A percentile compares a stretch with the other conserved stretches of the same genome.
Conservation (phyloP, 2,329 filamentous ascomycete genomes). For the Arthrobotrys conoides region DNA sequence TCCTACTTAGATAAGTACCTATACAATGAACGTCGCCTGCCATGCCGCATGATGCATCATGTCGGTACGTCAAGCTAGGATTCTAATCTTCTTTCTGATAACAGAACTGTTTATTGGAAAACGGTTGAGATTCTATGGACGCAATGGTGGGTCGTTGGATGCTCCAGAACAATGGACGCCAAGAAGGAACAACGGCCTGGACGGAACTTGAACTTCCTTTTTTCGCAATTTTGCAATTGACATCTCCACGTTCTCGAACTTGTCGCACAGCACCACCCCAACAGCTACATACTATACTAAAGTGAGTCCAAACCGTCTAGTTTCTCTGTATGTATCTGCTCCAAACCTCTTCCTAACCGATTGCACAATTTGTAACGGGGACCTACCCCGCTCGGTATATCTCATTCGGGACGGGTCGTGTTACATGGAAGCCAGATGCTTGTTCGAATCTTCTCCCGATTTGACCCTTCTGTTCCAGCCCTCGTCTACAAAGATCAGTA, state of each 20-base stretch:
- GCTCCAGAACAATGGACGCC: conserved; percentile 18
- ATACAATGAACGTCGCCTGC: conserved; percentile 7
- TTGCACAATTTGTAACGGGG: not conserved
- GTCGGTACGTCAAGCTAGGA: conserved; percentile 17
- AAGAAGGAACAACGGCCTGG: conserved; percentile 30
- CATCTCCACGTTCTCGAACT: conserved; percentile 31
- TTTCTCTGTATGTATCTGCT: conserved; percentile 26
- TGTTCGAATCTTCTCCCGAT: conserved; percentile 16
- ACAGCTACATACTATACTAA: too few relatives aligned
- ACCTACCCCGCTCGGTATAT: conserved; percentile 33
- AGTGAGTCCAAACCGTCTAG: conserved; percentile 20
- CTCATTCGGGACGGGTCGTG: conserved; percentile 41
- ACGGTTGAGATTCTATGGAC: conserved; percentile 26
- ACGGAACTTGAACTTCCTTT: conserved; percentile 49
- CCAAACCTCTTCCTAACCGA: not conserved
- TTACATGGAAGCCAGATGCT: conserved; percentile 10
- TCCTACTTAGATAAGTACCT: too few relatives aligned
- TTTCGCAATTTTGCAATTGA: conserved; percentile 58
- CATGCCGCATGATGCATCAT: conserved; percentile 39
- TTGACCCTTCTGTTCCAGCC: not conserved
- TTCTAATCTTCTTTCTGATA: conserved; percentile 33
- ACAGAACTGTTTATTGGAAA: conserved; percentile 13
- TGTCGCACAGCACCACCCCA: conserved; percentile 8
- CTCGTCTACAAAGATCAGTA: not conserved
- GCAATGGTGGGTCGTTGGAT: conserved; percentile 13